phyloP scores from a whole-genome alignment of 345 rosid genomes.

The Erysimum cheiranthoides region DNA sequence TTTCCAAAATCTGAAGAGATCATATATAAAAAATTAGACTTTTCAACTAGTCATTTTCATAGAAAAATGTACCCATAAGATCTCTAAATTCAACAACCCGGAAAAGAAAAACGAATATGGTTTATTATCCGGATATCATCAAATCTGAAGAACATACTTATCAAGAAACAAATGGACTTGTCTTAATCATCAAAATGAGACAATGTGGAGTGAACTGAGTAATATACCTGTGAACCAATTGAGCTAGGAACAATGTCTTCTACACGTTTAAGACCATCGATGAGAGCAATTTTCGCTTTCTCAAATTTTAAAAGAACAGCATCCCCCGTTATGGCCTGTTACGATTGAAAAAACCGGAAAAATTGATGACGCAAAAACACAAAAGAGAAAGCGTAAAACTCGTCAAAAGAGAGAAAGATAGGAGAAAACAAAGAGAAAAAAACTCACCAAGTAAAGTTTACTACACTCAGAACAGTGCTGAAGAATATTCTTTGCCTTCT shows the following conservation, averaged over 20 bases:
- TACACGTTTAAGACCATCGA: constrained; percentile 84
- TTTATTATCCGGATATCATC: background rate
- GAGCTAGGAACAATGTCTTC: constrained; percentile 94
- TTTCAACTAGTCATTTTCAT: background rate
- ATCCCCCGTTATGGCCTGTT: constrained; percentile 95
- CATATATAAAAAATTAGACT: constrained; percentile 37
- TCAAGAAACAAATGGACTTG: background rate
- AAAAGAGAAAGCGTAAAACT: constrained; percentile 30
- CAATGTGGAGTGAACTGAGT: constrained; percentile 3
- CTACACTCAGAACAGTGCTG: constrained; percentile 94
- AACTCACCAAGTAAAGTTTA: constrained; percentile 88
- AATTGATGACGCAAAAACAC: background rate
- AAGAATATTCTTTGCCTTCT: constrained; percentile 84
- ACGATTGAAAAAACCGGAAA: background rate
- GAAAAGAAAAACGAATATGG: background rate
- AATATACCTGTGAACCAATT: constrained; percentile 78
- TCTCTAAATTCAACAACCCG: background rate
- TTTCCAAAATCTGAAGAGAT: constrained; percentile 75
- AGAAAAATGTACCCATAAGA: constrained; percentile 10
- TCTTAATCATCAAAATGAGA: constrained; percentile 14
- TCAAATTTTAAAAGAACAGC: constrained; percentile 87
- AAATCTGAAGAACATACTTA: constrained; percentile 4
- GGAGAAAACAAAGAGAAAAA: background rate
- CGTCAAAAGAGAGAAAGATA: constrained; percentile 22
- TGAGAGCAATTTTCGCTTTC: constrained; percentile 74